Conservation (phyloP, 2,329 filamentous ascomycete genomes). For the Arthrinium puccinioides region DNA sequence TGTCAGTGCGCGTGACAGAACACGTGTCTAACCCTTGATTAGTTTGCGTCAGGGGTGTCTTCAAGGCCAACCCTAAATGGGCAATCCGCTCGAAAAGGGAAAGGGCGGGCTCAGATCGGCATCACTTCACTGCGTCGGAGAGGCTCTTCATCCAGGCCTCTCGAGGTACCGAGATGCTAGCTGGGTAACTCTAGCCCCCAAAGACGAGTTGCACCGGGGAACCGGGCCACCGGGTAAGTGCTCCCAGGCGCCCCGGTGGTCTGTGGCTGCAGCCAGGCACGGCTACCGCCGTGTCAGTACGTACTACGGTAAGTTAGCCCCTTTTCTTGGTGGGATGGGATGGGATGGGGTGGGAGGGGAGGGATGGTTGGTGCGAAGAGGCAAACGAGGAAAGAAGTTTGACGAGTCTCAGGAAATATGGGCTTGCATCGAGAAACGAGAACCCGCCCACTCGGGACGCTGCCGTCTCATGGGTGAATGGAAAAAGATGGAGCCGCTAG, state of each 20-base stretch:
- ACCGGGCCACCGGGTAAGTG: conserved; percentile 2
- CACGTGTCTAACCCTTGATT: not conserved
- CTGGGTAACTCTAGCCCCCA: not conserved
- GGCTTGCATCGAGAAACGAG: not conserved
- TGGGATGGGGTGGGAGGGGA: too few species aligned
- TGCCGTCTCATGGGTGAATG: conserved; percentile 1
- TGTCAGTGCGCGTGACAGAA: too few species aligned
- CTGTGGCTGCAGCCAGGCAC: not conserved
- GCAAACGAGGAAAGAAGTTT: not conserved
- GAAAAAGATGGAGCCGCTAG: conserved; percentile 2
- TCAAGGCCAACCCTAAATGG: not conserved
- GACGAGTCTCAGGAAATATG: not conserved
- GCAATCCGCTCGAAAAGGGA: conserved; percentile 2
- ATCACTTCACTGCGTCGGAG: too few species aligned
- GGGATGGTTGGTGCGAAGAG: too few species aligned
- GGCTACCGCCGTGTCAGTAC: not conserved
- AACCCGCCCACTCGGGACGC: conserved; percentile 1
- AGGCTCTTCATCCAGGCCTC: conserved; percentile 1
- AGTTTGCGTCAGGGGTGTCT: not conserved
- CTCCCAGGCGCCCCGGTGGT: not conserved
- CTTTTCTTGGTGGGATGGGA: too few species aligned
- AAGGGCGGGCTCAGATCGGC: conserved; percentile 1
- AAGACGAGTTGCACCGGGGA: not conserved
- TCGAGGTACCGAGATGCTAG: not conserved
- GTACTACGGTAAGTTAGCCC: not conserved